Conservation (phyloP, 78 protist genomes). For the Fonticula alba region DNA sequence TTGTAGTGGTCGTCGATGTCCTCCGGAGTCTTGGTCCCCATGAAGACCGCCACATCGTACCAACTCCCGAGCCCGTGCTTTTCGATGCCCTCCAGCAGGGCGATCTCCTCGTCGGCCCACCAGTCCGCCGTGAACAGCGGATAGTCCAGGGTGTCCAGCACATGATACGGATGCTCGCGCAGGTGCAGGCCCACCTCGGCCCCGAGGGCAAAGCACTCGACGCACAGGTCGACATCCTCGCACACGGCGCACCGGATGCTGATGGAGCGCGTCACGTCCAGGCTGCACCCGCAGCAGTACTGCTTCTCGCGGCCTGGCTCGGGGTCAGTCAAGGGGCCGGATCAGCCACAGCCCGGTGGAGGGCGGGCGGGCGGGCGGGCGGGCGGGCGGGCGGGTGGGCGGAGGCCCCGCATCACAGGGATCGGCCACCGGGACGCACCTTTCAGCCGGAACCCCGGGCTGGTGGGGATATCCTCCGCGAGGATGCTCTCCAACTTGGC, state of each 20-base stretch:
- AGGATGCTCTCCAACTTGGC: no score
- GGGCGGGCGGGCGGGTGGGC: no score
- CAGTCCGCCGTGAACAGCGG: slow-evolving; percentile 1
- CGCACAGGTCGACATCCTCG: slow-evolving; percentile 22
- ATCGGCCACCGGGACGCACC: no score
- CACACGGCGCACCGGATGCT: slow-evolving; percentile 28
- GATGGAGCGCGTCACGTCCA: slow-evolving; percentile 9
- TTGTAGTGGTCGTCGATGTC: slow-evolving; percentile 16
- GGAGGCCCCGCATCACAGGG: no score
- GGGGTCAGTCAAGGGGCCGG: no score
- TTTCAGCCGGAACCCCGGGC: no score
- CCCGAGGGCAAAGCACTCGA: slow-evolving; percentile 21
- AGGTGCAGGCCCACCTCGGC: slow-evolving; percentile 10
- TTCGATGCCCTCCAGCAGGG: slow-evolving; percentile 21
- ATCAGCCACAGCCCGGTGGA: no score
- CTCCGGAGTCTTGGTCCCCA: slow-evolving; percentile 13
- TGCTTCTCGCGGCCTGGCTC: no score
- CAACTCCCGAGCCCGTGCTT: slow-evolving; percentile 17
- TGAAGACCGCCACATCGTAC: slow-evolving; percentile 10
- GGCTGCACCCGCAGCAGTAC: not conserved
- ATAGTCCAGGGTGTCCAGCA: not conserved
- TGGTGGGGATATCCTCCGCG: no score
- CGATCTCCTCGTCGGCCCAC: slow-evolving; percentile 18
- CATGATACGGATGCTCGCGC: slow-evolving; percentile 9
- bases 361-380: no score